Evolutionary conservation across 495 filamentous ascomycete genomes (phyloP).

Genomic region (Hyaloscypha bicolor): DNA sequence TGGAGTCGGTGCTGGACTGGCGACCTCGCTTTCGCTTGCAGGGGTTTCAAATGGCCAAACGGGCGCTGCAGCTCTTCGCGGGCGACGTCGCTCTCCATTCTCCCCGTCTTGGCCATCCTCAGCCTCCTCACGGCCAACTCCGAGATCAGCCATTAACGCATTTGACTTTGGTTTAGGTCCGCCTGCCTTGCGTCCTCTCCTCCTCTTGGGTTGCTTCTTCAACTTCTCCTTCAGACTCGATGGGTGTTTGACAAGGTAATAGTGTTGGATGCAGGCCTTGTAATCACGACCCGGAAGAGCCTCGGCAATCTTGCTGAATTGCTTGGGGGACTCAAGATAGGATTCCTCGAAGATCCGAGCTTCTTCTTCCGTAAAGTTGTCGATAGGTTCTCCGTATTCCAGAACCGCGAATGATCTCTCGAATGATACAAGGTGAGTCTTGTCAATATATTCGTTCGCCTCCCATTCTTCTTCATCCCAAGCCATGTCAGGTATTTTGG

Average conservation of each 20-base stretch:
- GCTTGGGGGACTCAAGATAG: slow-evolving; percentile 83
- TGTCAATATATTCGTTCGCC: slow-evolving; percentile 66
- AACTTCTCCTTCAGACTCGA: slow-evolving; percentile 85
- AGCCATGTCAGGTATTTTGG: slow-evolving; percentile 79
- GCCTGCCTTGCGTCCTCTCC: slow-evolving; percentile 48
- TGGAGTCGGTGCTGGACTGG: slow-evolving; percentile 42
- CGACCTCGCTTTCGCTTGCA: slow-evolving; percentile 56
- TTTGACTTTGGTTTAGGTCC: slow-evolving; percentile 69
- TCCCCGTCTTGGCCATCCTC: slow-evolving; percentile 55
- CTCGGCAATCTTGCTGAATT: slow-evolving; percentile 87
- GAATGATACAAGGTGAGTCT: slow-evolving; percentile 67
- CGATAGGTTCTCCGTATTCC: slow-evolving; percentile 71
- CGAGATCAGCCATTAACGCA: slow-evolving; percentile 74
- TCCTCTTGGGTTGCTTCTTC: slow-evolving; percentile 69
- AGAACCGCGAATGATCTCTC: slow-evolving; percentile 69
- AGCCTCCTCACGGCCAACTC: slow-evolving; percentile 46
- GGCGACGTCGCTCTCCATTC: slow-evolving; percentile 51
- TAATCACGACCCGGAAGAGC: slow-evolving; percentile 62
- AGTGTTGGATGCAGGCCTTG: slow-evolving; percentile 89
- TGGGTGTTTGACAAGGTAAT: slow-evolving; percentile 89
- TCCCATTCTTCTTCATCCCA: slow-evolving; percentile 40
- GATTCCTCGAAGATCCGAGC: slow-evolving; percentile 74
- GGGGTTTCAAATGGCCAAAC: slow-evolving; percentile 49
- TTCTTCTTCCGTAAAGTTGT: slow-evolving; percentile 85
- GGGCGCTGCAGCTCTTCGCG: slow-evolving; percentile 56